phyloP scores from a whole-genome alignment of 257 asterid species.

The Plectranthus barbatus region DNA sequence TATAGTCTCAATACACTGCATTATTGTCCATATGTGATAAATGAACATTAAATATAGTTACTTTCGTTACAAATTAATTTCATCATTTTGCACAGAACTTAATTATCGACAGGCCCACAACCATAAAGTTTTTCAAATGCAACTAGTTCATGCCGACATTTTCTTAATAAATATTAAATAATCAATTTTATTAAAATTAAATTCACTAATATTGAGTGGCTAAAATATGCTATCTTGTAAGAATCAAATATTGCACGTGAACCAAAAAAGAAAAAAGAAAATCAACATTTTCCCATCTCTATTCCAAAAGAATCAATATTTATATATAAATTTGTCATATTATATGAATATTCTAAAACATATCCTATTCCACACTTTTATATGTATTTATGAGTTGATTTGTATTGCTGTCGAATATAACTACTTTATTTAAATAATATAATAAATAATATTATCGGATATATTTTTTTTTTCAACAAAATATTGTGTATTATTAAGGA shows the following conservation, averaged over 20 bases:
- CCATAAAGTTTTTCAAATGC: constrained; percentile 3
- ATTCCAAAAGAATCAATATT: background rate
- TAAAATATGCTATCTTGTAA: constrained; percentile 8
- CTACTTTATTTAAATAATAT: too few species aligned
- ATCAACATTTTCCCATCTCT: background rate
- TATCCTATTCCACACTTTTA: too few species aligned
- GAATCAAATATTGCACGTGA: constrained; percentile 25
- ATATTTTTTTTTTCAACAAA: too few species aligned
- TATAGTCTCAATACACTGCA: too few species aligned
- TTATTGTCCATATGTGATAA: too few species aligned
- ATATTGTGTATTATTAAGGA: too few species aligned
- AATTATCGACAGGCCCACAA: constrained; percentile 17
- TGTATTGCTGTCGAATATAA: background rate
- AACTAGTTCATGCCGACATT: constrained; percentile 26
- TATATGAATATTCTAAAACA: background rate
- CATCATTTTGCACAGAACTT: background rate
- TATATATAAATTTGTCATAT: background rate
- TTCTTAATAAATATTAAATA: background rate
- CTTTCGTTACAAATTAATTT: too few species aligned
- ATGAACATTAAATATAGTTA: too few species aligned
- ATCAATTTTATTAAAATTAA: background rate
- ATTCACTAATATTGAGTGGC: constrained; percentile 13
- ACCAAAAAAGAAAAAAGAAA: constrained; percentile 6
- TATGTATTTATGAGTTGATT: background rate
- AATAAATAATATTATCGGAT: too few species aligned